Percentiles rank a stretch among this genome's conserved stretches.
phyloP scores from a whole-genome alignment of 1,284 basidiomycete species.

The Puccinia triticina region DNA sequence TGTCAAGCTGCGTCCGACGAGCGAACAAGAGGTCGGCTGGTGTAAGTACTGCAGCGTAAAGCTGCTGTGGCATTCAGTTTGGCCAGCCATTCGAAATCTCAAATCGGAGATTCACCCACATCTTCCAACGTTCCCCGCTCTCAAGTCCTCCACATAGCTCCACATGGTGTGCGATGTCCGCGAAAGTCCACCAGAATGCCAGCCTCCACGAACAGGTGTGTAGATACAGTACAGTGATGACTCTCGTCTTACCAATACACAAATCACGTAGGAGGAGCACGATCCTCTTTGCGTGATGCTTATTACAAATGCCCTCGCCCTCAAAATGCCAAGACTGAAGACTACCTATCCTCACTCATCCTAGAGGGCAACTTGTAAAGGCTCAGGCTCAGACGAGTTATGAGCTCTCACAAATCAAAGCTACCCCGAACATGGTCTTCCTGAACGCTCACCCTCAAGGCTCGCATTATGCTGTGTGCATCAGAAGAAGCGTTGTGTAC shows the following conservation, averaged over 20 bases:
- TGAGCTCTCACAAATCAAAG: no score
- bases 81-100: neutral
- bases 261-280: neutral
- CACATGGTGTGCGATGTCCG: neutral
- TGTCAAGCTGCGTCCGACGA: no score
- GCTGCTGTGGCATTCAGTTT: neutral
- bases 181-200: neutral
- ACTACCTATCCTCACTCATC: neutral
- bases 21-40: neutral
- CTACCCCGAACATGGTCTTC: no score
- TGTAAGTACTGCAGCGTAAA: no score
- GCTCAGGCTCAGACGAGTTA: no score
- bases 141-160: neutral
- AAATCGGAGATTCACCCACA: slow-evolving; percentile 1
- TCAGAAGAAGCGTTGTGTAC: no score
- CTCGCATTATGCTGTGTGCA: no score
- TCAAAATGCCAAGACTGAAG: neutral
- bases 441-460: no score
- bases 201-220: neutral
- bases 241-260: neutral
- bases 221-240: neutral
- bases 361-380: no score
- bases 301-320: neutral
- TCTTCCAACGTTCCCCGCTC: neutral
- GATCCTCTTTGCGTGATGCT: slow-evolving; percentile 22